Evolutionary conservation across 225 moss, liverwort and hornwort species (phyloP).

Genomic region (Marchantia polymorpha): DNA sequence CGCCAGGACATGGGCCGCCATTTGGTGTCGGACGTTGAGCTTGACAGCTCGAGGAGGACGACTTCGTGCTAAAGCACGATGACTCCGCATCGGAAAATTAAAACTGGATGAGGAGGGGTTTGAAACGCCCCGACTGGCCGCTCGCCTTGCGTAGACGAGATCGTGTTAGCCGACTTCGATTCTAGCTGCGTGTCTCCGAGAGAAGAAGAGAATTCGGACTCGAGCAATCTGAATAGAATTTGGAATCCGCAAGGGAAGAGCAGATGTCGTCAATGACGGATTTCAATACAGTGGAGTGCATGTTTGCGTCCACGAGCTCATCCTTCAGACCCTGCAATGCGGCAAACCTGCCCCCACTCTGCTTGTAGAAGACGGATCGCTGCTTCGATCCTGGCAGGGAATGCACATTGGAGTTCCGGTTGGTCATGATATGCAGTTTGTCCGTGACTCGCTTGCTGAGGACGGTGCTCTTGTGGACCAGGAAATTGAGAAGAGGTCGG

Average conservation of each 20-base stretch:
- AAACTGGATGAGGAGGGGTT: neutral
- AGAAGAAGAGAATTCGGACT: neutral
- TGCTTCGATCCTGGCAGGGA: conserved; percentile 63
- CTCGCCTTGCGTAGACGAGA: neutral
- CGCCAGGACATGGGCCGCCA: too few relatives aligned
- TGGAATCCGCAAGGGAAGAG: conserved; percentile 11
- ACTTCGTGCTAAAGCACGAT: too few relatives aligned
- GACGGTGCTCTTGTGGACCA: conserved; percentile 78
- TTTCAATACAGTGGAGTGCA: neutral
- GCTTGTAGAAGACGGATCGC: conserved; percentile 52
- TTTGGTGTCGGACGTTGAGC: too few relatives aligned
- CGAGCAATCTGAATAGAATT: conserved; percentile 27
- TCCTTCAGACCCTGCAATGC: conserved; percentile 40
- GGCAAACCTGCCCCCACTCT: conserved; percentile 32
- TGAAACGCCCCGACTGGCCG: neutral
- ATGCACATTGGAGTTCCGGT: conserved; percentile 57
- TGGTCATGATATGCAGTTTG: conserved; percentile 50
- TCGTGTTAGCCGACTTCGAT: neutral
- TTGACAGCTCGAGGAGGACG: too few relatives aligned
- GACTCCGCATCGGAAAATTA: too few relatives aligned
- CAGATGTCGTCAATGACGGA: conserved; percentile 31
- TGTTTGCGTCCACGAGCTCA: conserved; percentile 12
- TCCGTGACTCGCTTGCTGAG: conserved; percentile 56
- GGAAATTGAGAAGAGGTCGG: conserved; percentile 62
- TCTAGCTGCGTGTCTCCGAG: neutral